A percentile compares a stretch with the other conserved stretches of the same genome.
phyloP scores from a whole-genome alignment of 2,329 filamentous ascomycete species.

The Fusarium sp. region DNA sequence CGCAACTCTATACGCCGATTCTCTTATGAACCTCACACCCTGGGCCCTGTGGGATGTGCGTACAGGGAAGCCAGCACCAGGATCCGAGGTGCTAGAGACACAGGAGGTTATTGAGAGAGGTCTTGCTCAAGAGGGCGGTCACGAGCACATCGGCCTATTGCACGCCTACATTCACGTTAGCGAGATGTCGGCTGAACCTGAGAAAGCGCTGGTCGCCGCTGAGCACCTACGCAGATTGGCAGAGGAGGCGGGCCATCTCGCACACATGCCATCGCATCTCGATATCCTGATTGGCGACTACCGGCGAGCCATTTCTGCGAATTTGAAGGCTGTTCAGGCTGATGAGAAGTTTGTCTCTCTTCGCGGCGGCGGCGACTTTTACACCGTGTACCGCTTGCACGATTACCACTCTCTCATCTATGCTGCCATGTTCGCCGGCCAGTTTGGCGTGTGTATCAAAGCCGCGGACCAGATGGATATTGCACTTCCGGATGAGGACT shows the following conservation, averaged over 20 bases:
- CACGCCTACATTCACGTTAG: slow-evolving; percentile 85
- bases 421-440: slow-evolving; percentile 82
- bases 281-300: slow-evolving; percentile 82
- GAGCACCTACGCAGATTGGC: slow-evolving; percentile 75
- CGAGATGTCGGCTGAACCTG: slow-evolving; percentile 79
- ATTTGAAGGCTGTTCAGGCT: slow-evolving; percentile 74
- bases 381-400: slow-evolving; percentile 80
- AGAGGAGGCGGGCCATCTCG: slow-evolving; percentile 77
- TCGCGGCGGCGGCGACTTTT: slow-evolving; percentile 76
- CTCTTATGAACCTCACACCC: slow-evolving; percentile 61
- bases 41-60: slow-evolving; percentile 60
- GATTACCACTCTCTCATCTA: slow-evolving; percentile 82
- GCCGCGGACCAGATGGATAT: slow-evolving; percentile 71
- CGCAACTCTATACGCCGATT: slow-evolving; percentile 52
- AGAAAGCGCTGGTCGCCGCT: slow-evolving; percentile 71
- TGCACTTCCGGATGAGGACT: slow-evolving; percentile 69
- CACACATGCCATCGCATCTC: slow-evolving; percentile 83
- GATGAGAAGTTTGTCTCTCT: slow-evolving; percentile 75
- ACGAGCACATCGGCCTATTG: slow-evolving; percentile 77
- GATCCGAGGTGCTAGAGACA: slow-evolving; percentile 53
- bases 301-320: slow-evolving; percentile 70
- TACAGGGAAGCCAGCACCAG: slow-evolving; percentile 51
- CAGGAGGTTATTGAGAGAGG: slow-evolving; percentile 60
- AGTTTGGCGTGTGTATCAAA: slow-evolving; percentile 72
- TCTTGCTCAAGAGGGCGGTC: slow-evolving; percentile 59